Conservation (phyloP, 352 stramenopile species). For the Globisporangium abappressorium region DNA sequence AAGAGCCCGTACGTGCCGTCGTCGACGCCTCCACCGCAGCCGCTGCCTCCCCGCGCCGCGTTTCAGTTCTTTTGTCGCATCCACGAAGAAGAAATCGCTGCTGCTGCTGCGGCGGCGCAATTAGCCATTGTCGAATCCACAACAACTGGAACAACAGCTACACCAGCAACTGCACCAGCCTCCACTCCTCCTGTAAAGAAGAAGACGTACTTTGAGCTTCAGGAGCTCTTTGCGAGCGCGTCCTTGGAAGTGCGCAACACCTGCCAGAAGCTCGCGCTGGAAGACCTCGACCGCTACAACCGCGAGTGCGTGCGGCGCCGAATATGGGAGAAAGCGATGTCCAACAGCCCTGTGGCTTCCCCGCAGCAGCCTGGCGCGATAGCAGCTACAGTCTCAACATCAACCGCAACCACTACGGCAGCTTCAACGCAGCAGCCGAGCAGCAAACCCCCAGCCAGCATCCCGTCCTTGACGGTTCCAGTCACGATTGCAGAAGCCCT, state of each 20-base stretch:
- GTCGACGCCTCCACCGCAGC: constrained; percentile 34
- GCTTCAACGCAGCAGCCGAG: not conserved
- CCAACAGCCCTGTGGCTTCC: constrained; percentile 2
- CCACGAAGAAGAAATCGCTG: constrained; percentile 19
- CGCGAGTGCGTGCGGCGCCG: constrained; percentile 51
- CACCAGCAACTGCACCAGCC: not conserved
- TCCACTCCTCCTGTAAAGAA: not conserved
- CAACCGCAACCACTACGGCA: not conserved
- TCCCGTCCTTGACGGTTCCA: not conserved
- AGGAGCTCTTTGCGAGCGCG: constrained; percentile 27
- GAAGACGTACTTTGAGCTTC: constrained; percentile 24
- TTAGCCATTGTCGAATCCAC: not conserved
- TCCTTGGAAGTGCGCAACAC: constrained; percentile 26
- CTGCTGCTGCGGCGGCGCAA: not conserved
- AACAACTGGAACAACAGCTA: not conserved
- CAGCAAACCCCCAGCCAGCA: not conserved
- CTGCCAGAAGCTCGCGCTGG: constrained; percentile 44
- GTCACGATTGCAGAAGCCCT: not conserved
- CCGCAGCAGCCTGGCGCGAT: not conserved
- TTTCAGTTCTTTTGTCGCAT: constrained; percentile 46
- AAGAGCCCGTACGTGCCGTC: constrained; percentile 35
- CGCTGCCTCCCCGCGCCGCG: constrained; percentile 26
- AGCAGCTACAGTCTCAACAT: not conserved
- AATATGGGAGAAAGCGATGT: constrained; percentile 61
- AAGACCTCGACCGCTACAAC: constrained; percentile 59